These are phyloP conservation scores for Eremomyces bilateralis DNA, from an alignment of 495 filamentous ascomycete genomes.

Conservation along the genomic window DNA sequence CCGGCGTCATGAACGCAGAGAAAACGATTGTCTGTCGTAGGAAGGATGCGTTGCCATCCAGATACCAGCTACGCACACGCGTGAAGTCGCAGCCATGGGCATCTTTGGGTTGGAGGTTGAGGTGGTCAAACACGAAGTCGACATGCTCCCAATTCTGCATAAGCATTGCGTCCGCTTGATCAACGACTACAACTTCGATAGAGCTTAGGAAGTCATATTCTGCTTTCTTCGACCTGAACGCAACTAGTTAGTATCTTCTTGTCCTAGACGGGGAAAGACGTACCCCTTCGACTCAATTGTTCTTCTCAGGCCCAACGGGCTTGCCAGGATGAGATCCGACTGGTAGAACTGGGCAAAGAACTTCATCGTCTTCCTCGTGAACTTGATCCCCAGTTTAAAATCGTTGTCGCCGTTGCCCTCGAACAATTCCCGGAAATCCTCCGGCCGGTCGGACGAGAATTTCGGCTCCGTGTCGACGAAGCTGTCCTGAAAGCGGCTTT, in stretches of 20 bases:
- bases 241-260: too few species aligned
- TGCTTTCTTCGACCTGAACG: slow-evolving; percentile 39
- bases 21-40: slow-evolving; percentile 69
- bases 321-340: slow-evolving; percentile 83
- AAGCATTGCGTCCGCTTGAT: slow-evolving; percentile 78
- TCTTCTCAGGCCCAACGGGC: slow-evolving; percentile 71
- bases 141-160: slow-evolving; percentile 99
- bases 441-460: slow-evolving; percentile 49
- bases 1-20: slow-evolving; percentile 67
- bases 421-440: slow-evolving; percentile 79
- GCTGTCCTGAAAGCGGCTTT: slow-evolving; percentile 67
- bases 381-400: slow-evolving; percentile 83
- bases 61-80: slow-evolving; percentile 75
- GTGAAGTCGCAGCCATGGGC: slow-evolving; percentile 87
- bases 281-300: slow-evolving; percentile 54
- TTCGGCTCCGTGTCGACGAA: slow-evolving; percentile 45
- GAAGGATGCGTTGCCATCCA: slow-evolving; percentile 60
- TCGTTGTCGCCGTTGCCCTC: slow-evolving; percentile 89
- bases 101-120: slow-evolving; percentile 77
- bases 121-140: slow-evolving; percentile 70
- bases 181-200: slow-evolving; percentile 71
- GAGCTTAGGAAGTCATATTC: slow-evolving; percentile 87
- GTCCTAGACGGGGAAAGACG: not conserved
- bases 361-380: slow-evolving; percentile 86
- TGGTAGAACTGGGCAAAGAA: slow-evolving; percentile 91